Evolutionary conservation across 2,329 filamentous ascomycete genomes (phyloP), one percentile per base, ranked within the genome.

Genomic region (Aspergillus novofumigatus): DNA sequence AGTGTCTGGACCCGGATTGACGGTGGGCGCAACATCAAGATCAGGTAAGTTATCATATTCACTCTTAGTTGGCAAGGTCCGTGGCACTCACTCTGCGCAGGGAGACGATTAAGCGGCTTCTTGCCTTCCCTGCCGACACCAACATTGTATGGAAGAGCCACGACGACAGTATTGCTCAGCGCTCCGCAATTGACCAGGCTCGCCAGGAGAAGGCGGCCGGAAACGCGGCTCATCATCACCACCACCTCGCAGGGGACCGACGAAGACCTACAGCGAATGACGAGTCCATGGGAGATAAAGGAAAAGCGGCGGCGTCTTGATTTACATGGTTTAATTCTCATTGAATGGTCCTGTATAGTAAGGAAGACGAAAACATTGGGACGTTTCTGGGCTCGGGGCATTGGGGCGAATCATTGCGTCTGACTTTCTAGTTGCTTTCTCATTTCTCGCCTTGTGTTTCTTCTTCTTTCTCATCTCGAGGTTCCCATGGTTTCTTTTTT

Each of bases 1-100:
- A 97, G 92, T 78, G 92, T 99, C 71, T 99, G 94, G 94, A 96
- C 92, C 55, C 90, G 92, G 74, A 94, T 91, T 67, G 91, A 96
- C 69, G 93, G 92, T 48, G 91, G 92, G 61, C 87, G 91, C 68
- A 95, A 97, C 75, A 89, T 97, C 67, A 97, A 96, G 81, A 96
- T 99, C 69, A 88, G 93, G 89, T 96, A 84, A 66, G 86, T 76
- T 44, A 10, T 53, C 49, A 44, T 20, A 20, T n/a, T 48, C 49
- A 45, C 5, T 55, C 20, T 35, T 41, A 14, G 21, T 48, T 32
- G 35, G 23, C 28, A 20, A 7, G 23, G 49, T 55, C 53, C 55
- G 62, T n/a, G 67, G 61, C 72, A 74, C 57, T 70, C 50, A 14
- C 32, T 2, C 4, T 23, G 48, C 4, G 28, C 61, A 96, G 92